Base-by-base conservation (phyloP, 2,329 filamentous ascomycete species). In the Rhynchosporium agropyri region DNA sequence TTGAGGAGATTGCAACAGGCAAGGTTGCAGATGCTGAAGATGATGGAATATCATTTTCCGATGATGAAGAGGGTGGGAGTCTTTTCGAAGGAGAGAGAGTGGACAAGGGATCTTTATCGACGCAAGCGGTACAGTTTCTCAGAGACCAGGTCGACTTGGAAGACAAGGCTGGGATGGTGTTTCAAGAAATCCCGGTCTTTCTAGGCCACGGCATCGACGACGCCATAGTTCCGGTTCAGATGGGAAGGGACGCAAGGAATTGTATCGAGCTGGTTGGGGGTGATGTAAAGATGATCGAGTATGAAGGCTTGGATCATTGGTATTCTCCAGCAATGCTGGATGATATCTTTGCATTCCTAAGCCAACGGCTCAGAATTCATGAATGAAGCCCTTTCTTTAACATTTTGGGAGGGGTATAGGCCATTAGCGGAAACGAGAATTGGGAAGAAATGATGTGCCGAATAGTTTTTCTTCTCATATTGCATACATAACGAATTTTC, bases 171-270 rank as follows among this genome's bases (percentile, higher is more conserved):
- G 42, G 33, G 6, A 42, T 36, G 57, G 58, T 38, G 6, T 70
- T 54, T 50, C 51, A 40, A n/a, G 49, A 63, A 7, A 78, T 75
- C 1, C 79, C 81, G 0, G 68, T 81, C 0, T 79, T 84, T 31
- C 64, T 84, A 2, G 79, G 79, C 0, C 81, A 84, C 69, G 81
- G 81, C 0, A 70, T 56, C 0, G 72, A 77, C 15, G 83, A 84
- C 63, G 69, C 74, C 2, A 78, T 76, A 5, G 79, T 84, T 0
- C 70, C 73, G 3, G 46, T 77, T 20, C 45, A 63, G 3, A 70
- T 79, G 36, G 79, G 78, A 0, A 62, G 69, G n/a, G 69, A 74
- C 12, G 73, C 79, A 0, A 70, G 70, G 1, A 68, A 68, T 0
- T 72, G 75, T 42, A 66, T 84, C 26, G 57, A 68, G 1, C 66